Base-by-base conservation (phyloP, 306 rosid genomes). In the Cyamopsis tetragonoloba region DNA sequence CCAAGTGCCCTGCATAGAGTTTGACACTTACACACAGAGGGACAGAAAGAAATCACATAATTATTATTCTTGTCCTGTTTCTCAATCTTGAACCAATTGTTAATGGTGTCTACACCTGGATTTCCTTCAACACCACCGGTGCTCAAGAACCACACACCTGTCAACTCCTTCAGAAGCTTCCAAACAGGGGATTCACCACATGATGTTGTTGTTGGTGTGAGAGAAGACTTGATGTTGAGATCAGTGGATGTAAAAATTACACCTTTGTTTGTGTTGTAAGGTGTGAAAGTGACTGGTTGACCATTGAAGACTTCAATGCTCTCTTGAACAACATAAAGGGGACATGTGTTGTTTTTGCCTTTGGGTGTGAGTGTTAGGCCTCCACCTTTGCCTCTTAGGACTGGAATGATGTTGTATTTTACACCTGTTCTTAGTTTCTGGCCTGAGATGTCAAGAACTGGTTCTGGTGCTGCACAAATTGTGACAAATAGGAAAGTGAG, bases 71-170 rank as follows among this genome's bases (percentile, higher is more conserved):
- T n/a, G n/a, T n/a, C 75, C 1, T 23, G 50, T 44, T 70, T 81
- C 79, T 84, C 86, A 31, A 89, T 87, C 51, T 71, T 80, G 71
- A 82, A 80, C 84, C 88, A 86, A 11, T 80, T 83, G 19, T 62
- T 34, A 0, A 67, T 41, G 0, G 86, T 86, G 50, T 24, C 7
- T 48, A 12, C 31, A 28, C 85, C 0, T 0, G 80, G 85, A 34
- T 78, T 76, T 4, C 86, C 91, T 0, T 42, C 34, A 48, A 46
- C 68, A 0, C 86, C 86, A 0, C 74, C 80, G 0, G 51, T 73
- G 1, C 71, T 78, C 47, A 86, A 57, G 46, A 73, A 83, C 83
- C 75, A 31, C n/a, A 73, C 71, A 1, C 76, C 54, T 2, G 11
- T 38, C 6, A 23, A 3, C 31, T 27, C 77, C 66, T 26, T 0